Evolutionary conservation across 257 asterid genomes (phyloP).

Genomic region (Penstemon eatonii): DNA sequence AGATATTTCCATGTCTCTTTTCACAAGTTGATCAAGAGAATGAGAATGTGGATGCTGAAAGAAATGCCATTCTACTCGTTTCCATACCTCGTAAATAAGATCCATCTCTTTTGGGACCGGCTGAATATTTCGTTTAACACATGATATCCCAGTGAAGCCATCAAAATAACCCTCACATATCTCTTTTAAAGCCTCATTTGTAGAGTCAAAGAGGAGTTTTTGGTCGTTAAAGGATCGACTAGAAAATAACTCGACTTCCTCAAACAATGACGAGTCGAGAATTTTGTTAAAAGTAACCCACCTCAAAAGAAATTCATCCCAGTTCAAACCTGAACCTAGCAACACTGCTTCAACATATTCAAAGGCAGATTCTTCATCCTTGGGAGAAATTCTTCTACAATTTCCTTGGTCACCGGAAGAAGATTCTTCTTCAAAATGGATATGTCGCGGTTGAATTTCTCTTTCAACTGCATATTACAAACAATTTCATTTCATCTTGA

Average conservation of each 20-base stretch:
- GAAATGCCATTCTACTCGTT: conserved; percentile 56
- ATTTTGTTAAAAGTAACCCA: conserved; percentile 72
- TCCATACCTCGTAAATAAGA: conserved; percentile 82
- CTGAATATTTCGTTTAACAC: conserved; percentile 34
- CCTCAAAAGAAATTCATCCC: conserved; percentile 79
- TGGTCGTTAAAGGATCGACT: conserved; percentile 69
- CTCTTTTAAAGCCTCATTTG: conserved; percentile 67
- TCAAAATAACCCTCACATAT: conserved; percentile 64
- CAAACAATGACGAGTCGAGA: conserved; percentile 74
- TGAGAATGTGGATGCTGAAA: conserved; percentile 40
- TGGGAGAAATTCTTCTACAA: conserved; percentile 54
- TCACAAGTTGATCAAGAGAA: conserved; percentile 71
- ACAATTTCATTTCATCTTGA: conserved; percentile 26
- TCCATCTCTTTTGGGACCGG: conserved; percentile 71
- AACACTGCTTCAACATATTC: conserved; percentile 98
- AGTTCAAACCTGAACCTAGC: conserved; percentile 89
- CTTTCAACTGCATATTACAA: conserved; percentile 48
- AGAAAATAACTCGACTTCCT: conserved; percentile 88
- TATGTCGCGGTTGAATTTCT: conserved; percentile 68
- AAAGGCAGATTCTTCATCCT: conserved; percentile 92
- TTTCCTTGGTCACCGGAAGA: conserved; percentile 45
- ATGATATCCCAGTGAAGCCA: conserved; percentile 39
- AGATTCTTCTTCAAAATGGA: conserved; percentile 67
- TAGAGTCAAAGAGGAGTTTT: conserved; percentile 79
- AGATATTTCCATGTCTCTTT: conserved; percentile 53